Conservation (phyloP, 352 stramenopile genomes). For the Phytophthora europaea region DNA sequence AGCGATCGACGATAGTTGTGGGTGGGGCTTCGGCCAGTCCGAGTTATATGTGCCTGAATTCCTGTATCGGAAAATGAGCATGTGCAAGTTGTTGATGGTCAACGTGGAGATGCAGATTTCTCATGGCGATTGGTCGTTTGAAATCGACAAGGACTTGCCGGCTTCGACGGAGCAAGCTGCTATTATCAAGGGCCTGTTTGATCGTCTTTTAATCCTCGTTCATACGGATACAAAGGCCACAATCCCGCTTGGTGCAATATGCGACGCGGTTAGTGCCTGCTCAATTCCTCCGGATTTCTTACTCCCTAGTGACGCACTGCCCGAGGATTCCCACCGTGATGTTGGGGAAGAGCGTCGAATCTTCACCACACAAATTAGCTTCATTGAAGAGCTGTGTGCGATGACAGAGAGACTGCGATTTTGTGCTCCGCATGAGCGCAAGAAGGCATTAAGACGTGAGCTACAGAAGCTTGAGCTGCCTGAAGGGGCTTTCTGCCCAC, state of each 20-base stretch:
- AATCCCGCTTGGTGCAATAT: constrained; percentile 64
- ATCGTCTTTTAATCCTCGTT: constrained; percentile 64
- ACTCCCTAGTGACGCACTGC: constrained; percentile 41
- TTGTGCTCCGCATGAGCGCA: constrained; percentile 62
- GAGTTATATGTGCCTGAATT: constrained; percentile 82
- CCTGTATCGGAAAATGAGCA: constrained; percentile 81
- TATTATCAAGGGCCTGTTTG: constrained; percentile 77
- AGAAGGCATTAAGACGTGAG: constrained; percentile 65
- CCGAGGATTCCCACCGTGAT: constrained; percentile 44
- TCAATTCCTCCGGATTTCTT: constrained; percentile 63
- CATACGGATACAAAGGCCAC: constrained; percentile 42
- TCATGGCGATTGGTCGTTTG: constrained; percentile 66
- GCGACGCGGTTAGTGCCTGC: constrained; percentile 57
- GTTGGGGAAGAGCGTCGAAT: constrained; percentile 49
- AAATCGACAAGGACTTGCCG: constrained; percentile 71
- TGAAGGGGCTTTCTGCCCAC: constrained; percentile 71
- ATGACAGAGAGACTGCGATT: constrained; percentile 83
- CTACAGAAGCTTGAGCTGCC: constrained; percentile 68
- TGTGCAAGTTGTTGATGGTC: constrained; percentile 85
- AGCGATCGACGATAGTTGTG: constrained; percentile 82
- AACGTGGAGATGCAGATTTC: constrained; percentile 89
- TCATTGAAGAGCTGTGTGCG: constrained; percentile 78
- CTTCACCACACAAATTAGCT: constrained; percentile 77
- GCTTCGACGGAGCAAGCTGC: constrained; percentile 63
- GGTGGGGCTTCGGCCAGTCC: constrained; percentile 83